A percentile compares a stretch with the other conserved stretches of the same genome.
Evolutionary conservation across 2,329 filamentous ascomycete genomes (phyloP).

Genomic region (Claviceps sp.): DNA sequence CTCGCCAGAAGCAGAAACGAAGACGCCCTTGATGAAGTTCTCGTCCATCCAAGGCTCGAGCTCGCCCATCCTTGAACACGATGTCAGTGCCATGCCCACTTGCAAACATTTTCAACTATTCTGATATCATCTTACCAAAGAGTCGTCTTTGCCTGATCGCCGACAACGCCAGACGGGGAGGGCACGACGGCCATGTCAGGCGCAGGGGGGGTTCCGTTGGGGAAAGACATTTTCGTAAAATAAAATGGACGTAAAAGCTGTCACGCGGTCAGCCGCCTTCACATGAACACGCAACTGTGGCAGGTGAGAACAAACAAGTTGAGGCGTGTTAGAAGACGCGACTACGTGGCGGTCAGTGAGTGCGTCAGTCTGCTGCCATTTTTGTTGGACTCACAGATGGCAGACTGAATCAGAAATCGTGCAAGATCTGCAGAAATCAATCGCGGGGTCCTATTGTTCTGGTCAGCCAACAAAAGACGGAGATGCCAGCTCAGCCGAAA

Average conservation of each 20-base stretch:
- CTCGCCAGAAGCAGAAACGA: conserved; percentile 77
- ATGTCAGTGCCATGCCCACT: conserved; percentile 7
- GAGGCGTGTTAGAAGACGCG: conserved; percentile 1
- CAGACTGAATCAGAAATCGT: conserved; percentile 6
- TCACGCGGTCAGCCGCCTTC: not conserved
- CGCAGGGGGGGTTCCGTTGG: conserved; percentile 26
- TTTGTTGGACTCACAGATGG: not conserved
- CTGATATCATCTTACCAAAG: conserved; percentile 32
- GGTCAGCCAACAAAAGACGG: not conserved
- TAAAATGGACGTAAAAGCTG: not conserved
- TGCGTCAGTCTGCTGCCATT: not conserved
- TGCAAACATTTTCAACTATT: not conserved
- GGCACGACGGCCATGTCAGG: conserved; percentile 23
- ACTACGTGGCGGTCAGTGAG: not conserved
- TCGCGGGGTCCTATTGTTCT: conserved; percentile 12
- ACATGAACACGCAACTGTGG: not conserved
- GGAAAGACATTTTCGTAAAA: conserved; percentile 20
- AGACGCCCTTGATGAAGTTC: conserved; percentile 93
- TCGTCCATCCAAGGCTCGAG: conserved; percentile 99
- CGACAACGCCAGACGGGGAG: conserved; percentile 20
- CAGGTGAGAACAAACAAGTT: conserved; percentile 1
- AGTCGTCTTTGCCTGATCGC: conserved; percentile 42
- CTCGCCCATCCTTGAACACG: conserved; percentile 75
- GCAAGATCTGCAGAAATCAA: conserved; percentile 13
- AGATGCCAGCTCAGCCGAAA: not conserved